Evolutionary conservation across 2,329 filamentous ascomycete genomes (phyloP).

Genomic region (Zopfia rhizophila): DNA sequence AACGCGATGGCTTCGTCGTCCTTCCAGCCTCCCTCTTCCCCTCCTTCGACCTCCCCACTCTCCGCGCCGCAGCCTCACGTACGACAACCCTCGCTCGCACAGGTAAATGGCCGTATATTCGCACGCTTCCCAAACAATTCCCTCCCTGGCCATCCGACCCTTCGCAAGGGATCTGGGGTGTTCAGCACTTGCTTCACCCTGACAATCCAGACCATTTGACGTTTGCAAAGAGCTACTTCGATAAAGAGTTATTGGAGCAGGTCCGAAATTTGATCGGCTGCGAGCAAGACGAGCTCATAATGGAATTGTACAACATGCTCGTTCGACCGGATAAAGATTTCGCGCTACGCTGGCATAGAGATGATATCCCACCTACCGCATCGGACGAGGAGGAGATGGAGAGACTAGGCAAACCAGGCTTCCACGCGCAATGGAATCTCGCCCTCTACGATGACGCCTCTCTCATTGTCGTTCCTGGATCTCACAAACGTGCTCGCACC

Average conservation of each 20-base stretch:
- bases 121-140: conserved; percentile 89
- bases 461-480: conserved; percentile 81
- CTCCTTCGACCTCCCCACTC: conserved; percentile 59
- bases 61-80: conserved; percentile 69
- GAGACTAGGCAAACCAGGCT: conserved; percentile 69
- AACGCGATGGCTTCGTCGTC: conserved; percentile 79
- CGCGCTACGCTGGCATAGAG: conserved; percentile 83
- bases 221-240: conserved; percentile 80
- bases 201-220: conserved; percentile 68
- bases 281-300: conserved; percentile 70
- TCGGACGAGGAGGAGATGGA: conserved; percentile 72
- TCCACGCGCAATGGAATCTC: conserved; percentile 89
- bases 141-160: conserved; percentile 79
- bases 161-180: conserved; percentile 81
- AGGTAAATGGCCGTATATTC: conserved; percentile 83
- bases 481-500: conserved; percentile 77
- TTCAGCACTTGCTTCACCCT: conserved; percentile 85
- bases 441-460: conserved; percentile 77
- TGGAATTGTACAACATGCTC: conserved; percentile 90
- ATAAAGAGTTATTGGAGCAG: conserved; percentile 68
- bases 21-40: conserved; percentile 72
- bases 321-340: conserved; percentile 78
- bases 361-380: conserved; percentile 78
- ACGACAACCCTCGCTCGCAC: conserved; percentile 70
- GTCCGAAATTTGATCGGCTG: conserved; percentile 72